phyloP scores from a whole-genome alignment of 2,329 filamentous ascomycete genomes.

The Fulvia fulva region DNA sequence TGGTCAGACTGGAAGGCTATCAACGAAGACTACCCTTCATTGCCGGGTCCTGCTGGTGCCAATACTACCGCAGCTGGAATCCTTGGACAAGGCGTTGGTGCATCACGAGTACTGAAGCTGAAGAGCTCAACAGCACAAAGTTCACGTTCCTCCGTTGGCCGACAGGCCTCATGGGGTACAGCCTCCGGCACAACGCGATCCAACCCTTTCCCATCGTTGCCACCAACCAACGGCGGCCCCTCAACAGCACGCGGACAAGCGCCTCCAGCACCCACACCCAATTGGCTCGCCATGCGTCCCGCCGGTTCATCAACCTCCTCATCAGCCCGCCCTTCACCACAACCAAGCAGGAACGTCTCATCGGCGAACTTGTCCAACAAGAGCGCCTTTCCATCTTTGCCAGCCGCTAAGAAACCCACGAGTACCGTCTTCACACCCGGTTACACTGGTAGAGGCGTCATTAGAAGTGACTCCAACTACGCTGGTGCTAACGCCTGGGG shows the following conservation, averaged over 20 bases:
- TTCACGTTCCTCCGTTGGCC: constrained; percentile 56
- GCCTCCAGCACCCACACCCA: constrained; percentile 20
- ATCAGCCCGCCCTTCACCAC: constrained; percentile 30
- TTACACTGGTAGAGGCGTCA: constrained; percentile 44
- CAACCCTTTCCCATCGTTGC: constrained; percentile 29
- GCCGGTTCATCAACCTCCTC: constrained; percentile 26
- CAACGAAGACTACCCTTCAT: constrained; percentile 89
- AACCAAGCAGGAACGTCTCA: constrained; percentile 36
- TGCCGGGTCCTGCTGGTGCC: constrained; percentile 71
- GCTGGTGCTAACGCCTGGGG: constrained; percentile 42
- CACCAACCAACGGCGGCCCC: constrained; percentile 19
- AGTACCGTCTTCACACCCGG: constrained; percentile 51
- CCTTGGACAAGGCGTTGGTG: constrained; percentile 51
- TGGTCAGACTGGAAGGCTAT: constrained; percentile 96
- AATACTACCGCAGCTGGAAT: constrained; percentile 48
- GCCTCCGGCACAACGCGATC: constrained; percentile 24
- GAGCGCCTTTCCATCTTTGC: constrained; percentile 79
- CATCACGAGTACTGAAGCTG: constrained; percentile 61
- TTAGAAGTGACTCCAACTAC: constrained; percentile 40
- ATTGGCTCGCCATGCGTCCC: constrained; percentile 31
- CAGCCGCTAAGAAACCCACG: constrained; percentile 67
- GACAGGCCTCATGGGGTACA: constrained; percentile 56
- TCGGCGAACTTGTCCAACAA: constrained; percentile 27
- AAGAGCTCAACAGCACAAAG: constrained; percentile 68
- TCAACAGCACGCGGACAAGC: constrained; percentile 15